phyloP scores from a whole-genome alignment of 1,284 basidiomycete genomes.

The Heterobasidion annosum region DNA sequence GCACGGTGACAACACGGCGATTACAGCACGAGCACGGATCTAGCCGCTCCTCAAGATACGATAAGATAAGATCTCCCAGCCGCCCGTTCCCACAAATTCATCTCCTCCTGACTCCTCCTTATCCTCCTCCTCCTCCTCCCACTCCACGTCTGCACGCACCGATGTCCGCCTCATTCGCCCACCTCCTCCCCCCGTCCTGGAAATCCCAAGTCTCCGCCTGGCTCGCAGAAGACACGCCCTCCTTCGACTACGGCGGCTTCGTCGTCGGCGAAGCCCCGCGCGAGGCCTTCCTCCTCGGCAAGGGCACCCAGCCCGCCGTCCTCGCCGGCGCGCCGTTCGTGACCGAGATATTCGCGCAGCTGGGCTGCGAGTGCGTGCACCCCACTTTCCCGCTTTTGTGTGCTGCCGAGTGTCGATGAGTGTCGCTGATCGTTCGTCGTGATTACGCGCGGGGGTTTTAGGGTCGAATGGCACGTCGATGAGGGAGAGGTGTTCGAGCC shows the following conservation, averaged over 20 bases:
- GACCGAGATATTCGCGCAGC: constrained; percentile 84
- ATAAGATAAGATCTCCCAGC: too few species aligned
- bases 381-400: not conserved
- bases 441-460: constrained; percentile 21
- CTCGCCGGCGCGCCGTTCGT: constrained; percentile 96
- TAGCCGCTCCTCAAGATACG: too few species aligned
- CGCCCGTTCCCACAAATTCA: not conserved
- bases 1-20: too few species aligned
- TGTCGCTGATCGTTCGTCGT: too few species aligned
- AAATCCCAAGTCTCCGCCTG: constrained; percentile 73
- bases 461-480: constrained; percentile 86
- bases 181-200: constrained; percentile 90
- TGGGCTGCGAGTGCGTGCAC: constrained; percentile 77
- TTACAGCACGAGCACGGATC: too few species aligned
- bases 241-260: constrained; percentile 96
- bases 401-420: too few species aligned
- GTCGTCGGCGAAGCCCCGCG: constrained; percentile 89
- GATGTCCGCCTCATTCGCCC: constrained; percentile 31
- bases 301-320: constrained; percentile 67
- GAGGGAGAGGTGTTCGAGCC: constrained; percentile 82
- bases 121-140: too few species aligned
- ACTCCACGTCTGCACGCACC: too few species aligned
- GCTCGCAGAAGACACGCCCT: constrained; percentile 93
- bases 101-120: not conserved
- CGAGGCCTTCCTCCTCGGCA: constrained; percentile 87